These are phyloP conservation scores for Fusarium equiseti DNA, from an alignment of 2,329 filamentous ascomycete genomes.

Conservation along the genomic window DNA sequence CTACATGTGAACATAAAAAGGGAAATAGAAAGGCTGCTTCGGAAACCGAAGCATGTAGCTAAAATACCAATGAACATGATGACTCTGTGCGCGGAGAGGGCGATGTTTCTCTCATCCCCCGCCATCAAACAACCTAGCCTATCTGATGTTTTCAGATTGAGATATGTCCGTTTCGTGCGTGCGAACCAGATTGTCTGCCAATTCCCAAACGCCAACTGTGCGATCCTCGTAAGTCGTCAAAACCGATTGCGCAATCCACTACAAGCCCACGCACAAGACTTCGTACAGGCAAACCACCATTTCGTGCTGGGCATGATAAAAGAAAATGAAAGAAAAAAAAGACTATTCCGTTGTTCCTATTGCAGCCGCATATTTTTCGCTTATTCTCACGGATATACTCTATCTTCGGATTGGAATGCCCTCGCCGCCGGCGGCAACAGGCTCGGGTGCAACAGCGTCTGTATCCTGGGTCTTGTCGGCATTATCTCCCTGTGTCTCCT, in stretches of 20 bases:
- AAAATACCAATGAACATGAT: constrained; percentile 45
- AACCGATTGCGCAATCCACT: constrained; percentile 39
- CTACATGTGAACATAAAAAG: constrained; percentile 20
- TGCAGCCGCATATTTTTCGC: constrained; percentile 2
- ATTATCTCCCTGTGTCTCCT: constrained; percentile 57
- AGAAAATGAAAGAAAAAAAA: not conserved
- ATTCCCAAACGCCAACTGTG: constrained; percentile 49
- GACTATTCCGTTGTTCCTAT: constrained; percentile 1
- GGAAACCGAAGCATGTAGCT: constrained; percentile 36
- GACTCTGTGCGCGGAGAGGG: constrained; percentile 28
- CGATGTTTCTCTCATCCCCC: constrained; percentile 21
- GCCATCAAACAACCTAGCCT: constrained; percentile 40
- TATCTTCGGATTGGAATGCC: constrained; percentile 75
- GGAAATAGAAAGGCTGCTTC: constrained; percentile 34
- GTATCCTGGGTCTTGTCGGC: constrained; percentile 58
- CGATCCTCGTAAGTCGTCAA: constrained; percentile 49
- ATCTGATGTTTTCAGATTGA: constrained; percentile 41
- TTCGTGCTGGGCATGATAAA: constrained; percentile 21
- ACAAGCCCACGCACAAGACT: constrained; percentile 31
- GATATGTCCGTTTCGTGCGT: constrained; percentile 40
- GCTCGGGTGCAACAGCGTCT: constrained; percentile 31
- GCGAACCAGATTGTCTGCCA: constrained; percentile 46
- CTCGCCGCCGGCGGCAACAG: constrained; percentile 45
- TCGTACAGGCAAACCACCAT: constrained; percentile 30
- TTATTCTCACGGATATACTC: constrained; percentile 12